These are phyloP conservation scores for Pachysandra terminalis DNA, from an alignment of 164 flowering plant genomes.

Conservation along the genomic window DNA sequence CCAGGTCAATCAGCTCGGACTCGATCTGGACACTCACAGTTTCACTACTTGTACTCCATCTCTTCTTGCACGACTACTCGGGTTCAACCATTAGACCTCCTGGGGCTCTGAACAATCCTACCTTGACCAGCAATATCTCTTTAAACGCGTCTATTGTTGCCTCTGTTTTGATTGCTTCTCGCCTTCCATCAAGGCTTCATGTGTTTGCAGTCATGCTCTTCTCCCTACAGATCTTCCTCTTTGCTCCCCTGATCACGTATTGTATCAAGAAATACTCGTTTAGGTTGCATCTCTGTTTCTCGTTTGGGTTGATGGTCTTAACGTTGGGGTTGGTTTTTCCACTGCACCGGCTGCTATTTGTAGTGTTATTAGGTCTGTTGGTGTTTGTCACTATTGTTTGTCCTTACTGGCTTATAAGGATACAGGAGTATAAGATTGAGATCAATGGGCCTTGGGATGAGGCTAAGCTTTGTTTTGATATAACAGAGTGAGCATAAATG, in stretches of 20 bases:
- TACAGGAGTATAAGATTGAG: slow-evolving; percentile 94
- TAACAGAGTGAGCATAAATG: slow-evolving; percentile 46
- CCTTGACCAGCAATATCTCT: slow-evolving; percentile 74
- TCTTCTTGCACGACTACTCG: slow-evolving; percentile 87
- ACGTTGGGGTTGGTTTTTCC: slow-evolving; percentile 53
- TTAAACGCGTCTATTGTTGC: slow-evolving; percentile 90
- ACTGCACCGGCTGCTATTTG: slow-evolving; percentile 53
- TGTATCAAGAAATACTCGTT: slow-evolving; percentile 81
- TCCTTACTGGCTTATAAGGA: slow-evolving; percentile 89
- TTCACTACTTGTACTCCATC: slow-evolving; percentile 71
- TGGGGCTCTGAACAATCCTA: slow-evolving; percentile 68
- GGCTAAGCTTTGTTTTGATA: slow-evolving; percentile 92
- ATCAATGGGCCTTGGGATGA: slow-evolving; percentile 99
- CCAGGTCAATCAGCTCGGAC: slow-evolving; percentile 89
- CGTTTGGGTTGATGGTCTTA: slow-evolving; percentile 51
- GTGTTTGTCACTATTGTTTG: slow-evolving; percentile 72
- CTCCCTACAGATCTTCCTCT: slow-evolving; percentile 89
- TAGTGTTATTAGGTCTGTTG: slow-evolving; percentile 48
- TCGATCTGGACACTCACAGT: slow-evolving; percentile 85
- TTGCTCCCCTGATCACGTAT: slow-evolving; percentile 77
- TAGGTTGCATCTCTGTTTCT: slow-evolving; percentile 60
- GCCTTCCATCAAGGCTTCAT: slow-evolving; percentile 81
- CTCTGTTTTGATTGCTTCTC: slow-evolving; percentile 88
- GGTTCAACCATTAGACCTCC: slow-evolving; percentile 73
- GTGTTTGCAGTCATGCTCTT: slow-evolving; percentile 85